Percentiles rank a stretch among this genome's conserved stretches.
Evolutionary conservation across 805 yeast genomes (phyloP).

Genomic region (Candida lessepsii): DNA sequence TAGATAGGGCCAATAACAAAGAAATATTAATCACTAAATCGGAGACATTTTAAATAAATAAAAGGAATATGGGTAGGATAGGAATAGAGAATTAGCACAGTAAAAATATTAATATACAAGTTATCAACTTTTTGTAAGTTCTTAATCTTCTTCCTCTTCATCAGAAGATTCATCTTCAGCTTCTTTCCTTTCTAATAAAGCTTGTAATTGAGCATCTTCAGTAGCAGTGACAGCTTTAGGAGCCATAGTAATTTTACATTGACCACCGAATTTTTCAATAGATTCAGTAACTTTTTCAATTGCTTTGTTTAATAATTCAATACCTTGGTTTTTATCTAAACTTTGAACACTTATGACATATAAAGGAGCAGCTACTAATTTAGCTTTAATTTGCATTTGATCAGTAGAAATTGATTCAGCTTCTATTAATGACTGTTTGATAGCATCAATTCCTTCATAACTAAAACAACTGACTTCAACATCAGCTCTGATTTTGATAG

Average conservation of each 20-base stretch:
- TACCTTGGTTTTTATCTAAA: constrained; percentile 86
- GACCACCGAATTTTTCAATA: constrained; percentile 76
- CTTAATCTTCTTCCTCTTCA: constrained; percentile 60
- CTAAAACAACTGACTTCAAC: constrained; percentile 96
- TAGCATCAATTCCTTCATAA: constrained; percentile 97
- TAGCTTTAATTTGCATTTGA: constrained; percentile 84
- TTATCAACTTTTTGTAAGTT: neutral
- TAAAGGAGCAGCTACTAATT: constrained; percentile 95
- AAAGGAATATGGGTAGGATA: neutral
- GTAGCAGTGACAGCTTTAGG: constrained; percentile 99
- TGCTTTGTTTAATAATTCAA: constrained; percentile 74
- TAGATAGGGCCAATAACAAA: constrained; percentile 40
- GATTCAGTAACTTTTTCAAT: constrained; percentile 70
- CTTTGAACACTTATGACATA: constrained; percentile 93
- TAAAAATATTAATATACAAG: constrained; percentile 7
- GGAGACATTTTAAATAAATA: neutral
- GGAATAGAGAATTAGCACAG: neutral
- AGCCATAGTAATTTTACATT: constrained; percentile 91
- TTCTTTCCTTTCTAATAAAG: constrained; percentile 90
- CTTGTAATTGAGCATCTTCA: constrained; percentile 97
- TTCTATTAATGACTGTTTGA: constrained; percentile 79
- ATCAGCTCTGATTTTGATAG: constrained; percentile 97
- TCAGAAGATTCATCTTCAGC: constrained; percentile 82
- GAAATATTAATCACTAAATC: constrained; percentile 28
- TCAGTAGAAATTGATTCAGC: constrained; percentile 86